These are phyloP conservation scores for Phaffia rhodozyma DNA, from an alignment of 1,284 basidiomycete genomes.

Conservation along the genomic window DNA sequence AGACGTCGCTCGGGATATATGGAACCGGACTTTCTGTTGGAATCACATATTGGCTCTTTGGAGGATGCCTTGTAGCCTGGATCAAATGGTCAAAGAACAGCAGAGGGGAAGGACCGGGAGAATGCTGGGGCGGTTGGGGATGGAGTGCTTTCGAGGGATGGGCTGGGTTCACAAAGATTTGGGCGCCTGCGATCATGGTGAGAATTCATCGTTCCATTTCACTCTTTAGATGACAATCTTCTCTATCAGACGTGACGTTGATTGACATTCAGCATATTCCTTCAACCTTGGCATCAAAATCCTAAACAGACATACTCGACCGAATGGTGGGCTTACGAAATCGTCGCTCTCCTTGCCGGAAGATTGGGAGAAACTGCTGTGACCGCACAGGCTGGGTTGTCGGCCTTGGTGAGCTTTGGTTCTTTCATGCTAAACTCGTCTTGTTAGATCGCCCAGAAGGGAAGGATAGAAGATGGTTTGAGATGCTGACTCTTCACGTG, in stretches of 20 bases:
- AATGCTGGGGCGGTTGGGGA: conserved; percentile 26
- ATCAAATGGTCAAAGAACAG: conserved; percentile 19
- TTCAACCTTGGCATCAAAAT: too few relatives aligned
- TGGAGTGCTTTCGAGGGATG: conserved; percentile 20
- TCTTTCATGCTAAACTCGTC: conserved; percentile 18
- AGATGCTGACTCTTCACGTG: conserved; percentile 21
- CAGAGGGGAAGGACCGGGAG: background rate
- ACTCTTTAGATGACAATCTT: background rate
- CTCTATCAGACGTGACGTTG: background rate
- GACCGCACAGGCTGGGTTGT: conserved; percentile 25
- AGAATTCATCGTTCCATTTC: conserved; percentile 2
- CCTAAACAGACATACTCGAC: conserved; percentile 22
- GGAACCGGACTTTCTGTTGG: conserved; percentile 23
- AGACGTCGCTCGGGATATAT: conserved; percentile 21
- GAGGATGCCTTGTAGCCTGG: conserved; percentile 20
- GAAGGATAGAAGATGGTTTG: background rate
- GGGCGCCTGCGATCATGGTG: conserved; percentile 23
- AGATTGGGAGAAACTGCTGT: conserved; percentile 23
- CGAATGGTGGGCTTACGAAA: conserved; percentile 26
- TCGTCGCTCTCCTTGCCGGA: conserved; percentile 26
- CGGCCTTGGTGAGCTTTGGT: conserved; percentile 20
- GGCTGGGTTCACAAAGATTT: conserved; percentile 21
- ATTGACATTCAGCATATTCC: background rate
- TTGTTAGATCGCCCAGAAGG: background rate
- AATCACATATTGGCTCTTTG: conserved; percentile 20